A percentile compares a stretch with the other conserved stretches of the same genome.
Conservation (phyloP, 768 basidiomycete species). For the Lentinula sp. region DNA sequence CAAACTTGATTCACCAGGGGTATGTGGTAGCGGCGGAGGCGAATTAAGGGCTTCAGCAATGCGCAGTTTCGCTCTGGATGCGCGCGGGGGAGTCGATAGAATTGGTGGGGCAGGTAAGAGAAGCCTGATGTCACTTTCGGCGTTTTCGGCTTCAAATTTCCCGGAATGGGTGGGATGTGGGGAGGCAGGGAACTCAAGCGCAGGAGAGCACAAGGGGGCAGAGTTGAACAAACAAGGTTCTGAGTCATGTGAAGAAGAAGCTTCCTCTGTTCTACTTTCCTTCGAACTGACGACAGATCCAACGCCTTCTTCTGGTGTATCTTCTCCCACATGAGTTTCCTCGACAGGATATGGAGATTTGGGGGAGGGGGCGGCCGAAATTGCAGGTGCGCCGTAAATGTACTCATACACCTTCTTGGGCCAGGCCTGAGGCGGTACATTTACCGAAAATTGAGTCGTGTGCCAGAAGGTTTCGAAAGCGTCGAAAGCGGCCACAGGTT, state of each 20-base stretch:
- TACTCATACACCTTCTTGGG: conserved; percentile 35
- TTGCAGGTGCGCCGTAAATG: conserved; percentile 14
- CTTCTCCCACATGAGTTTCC: not conserved
- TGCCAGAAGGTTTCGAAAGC: conserved; percentile 65
- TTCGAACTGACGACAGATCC: not conserved
- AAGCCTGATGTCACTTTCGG: not conserved
- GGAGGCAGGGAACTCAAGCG: not conserved
- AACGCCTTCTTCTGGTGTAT: not conserved
- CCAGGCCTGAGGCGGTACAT: conserved; percentile 48
- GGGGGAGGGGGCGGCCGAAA: conserved; percentile 18
- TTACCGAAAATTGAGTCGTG: conserved; percentile 25
- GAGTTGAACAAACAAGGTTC: conserved; percentile 19
- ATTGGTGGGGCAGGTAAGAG: not conserved
- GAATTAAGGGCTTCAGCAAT: not conserved
- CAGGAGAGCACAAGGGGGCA: conserved; percentile 8
- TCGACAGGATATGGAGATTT: conserved; percentile 20
- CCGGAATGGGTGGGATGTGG: not conserved
- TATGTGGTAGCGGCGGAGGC: not conserved
- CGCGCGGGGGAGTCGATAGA: not conserved
- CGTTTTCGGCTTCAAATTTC: not conserved
- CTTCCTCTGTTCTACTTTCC: not conserved
- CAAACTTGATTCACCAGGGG: not conserved
- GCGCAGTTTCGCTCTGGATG: not conserved
- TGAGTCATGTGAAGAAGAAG: conserved; percentile 16
- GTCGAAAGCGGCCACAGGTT: conserved; percentile 35